Evolutionary conservation across 495 filamentous ascomycete genomes (phyloP), one percentile per base, ranked within the genome.

Genomic region (Penicillium coffeae): DNA sequence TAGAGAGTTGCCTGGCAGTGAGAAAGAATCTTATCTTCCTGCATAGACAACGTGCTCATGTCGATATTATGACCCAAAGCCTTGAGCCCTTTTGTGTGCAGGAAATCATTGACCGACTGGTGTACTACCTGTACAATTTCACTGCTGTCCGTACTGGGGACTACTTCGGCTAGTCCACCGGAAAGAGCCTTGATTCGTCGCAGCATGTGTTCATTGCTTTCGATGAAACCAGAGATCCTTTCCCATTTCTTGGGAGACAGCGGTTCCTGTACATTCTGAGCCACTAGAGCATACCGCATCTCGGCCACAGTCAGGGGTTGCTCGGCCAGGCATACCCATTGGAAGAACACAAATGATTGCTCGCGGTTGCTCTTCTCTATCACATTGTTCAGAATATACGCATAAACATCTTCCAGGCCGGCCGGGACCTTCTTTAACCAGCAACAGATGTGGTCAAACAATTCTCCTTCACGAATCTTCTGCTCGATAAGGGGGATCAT

Each of bases 301-400:
- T 56, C 48, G 0, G n/a, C 37, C 35, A 56, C 41, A 37, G 54
- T 48, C 25, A 56, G 44, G n/a, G 54, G 54, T 37, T 44, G 39
- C 32, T 56, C 49, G 13, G 48, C 48, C 13, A 56, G 45, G 18
- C 45, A 49, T 8, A 56, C 22, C 54, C 54, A 56, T 38, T 52
- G 49, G 32, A 56, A 52, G 0, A 52, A 19, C 9, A 46, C 20
- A 19, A 52, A 47, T 4, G 50, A 44, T 9, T 53, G 18, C 14
- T 40, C 33, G 9, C 5, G 9, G 12, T 53, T 45, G 3, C n/a
- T 8, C 14, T 1, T 15, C 6, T 38, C 34, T 19, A 52, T 56
- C 40, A 48, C 45, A 5, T 48, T 16, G 15, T 32, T 43, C 25
- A 56, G n/a, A 41, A 48, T 46, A 43, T 56, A 45, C 12, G 20